Conservation (phyloP, 768 basidiomycete genomes). For the Suillus occidentalis region DNA sequence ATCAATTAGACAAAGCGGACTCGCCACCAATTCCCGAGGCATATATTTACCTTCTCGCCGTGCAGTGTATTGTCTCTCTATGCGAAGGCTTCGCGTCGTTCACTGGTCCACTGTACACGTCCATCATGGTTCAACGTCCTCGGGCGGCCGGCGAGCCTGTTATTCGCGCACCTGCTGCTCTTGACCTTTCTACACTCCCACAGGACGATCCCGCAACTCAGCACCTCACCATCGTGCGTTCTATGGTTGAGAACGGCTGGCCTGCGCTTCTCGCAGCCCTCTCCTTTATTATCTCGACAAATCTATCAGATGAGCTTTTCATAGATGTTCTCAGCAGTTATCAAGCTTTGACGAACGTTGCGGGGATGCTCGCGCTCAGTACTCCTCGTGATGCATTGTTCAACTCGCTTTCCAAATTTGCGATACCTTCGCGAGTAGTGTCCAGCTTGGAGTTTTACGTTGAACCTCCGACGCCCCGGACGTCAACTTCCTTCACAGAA, state of each 20-base stretch:
- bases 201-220: conserved; percentile 51
- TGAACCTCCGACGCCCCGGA: conserved; percentile 60
- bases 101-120: conserved; percentile 72
- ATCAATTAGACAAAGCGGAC: conserved; percentile 97
- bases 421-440: conserved; percentile 89
- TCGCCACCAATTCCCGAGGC: conserved; percentile 91
- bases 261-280: conserved; percentile 89
- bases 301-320: conserved; percentile 90
- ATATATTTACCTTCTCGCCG: conserved; percentile 88
- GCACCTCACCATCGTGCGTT: conserved; percentile 63
- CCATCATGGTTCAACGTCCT: conserved; percentile 65
- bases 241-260: conserved; percentile 88
- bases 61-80: conserved; percentile 84
- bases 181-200: conserved; percentile 60
- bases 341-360: conserved; percentile 82
- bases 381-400: conserved; percentile 95
- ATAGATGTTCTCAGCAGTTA: conserved; percentile 81
- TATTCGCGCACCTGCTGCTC: conserved; percentile 69
- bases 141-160: conserved; percentile 61
- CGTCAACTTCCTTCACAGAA: conserved; percentile 59
- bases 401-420: conserved; percentile 83
- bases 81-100: conserved; percentile 83
- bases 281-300: conserved; percentile 86
- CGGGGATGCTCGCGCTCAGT: conserved; percentile 81
- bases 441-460: conserved; percentile 69